Evolutionary conservation across 345 rosid species (phyloP), one percentile per base, ranked within the genome.

Genomic region (Camelina hispida): DNA sequence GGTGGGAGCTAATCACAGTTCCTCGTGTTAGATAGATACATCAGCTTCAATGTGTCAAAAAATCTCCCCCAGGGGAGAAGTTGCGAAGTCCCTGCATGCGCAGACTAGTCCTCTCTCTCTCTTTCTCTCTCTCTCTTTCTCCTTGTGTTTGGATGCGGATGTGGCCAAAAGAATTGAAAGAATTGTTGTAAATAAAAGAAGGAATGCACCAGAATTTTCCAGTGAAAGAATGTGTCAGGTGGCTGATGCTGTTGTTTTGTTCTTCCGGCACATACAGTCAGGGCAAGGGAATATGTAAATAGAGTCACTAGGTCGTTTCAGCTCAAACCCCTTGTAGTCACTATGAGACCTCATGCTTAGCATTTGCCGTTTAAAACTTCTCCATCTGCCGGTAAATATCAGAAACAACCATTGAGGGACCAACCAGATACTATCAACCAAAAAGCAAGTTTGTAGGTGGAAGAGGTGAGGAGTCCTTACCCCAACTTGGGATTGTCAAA

Each of bases 211-310:
- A 68, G 4, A 38, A 61, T 16, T 60, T 59, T 51, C 44, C 48
- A 14, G 50, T 34, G 9, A 42, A 76, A 69, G 42, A 32, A 76
- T 55, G 68, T 50, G 32, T 69, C 68, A 69, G 52, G 64, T 58
- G 44, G 64, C 70, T 66, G 77, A 81, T 18, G 94, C 43, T 57
- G 67, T 46, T 38, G 71, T 80, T 80, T 80, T 87, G 91, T 87
- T 92, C 66, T 69, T 52, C 46, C 80, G 97, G 81, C 98, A 90
- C 97, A 95, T 90, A 82, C 99, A 95, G 66, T 92, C 96, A 12
- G 99, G 99, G 81, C 98, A 95, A 7, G 99, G 99, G 72, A 85
- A 90, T 44, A 87, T 86, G 71, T 89, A 95, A 52, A 89, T 80
- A 0, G 98, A 95, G 68, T 90, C 97, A 57, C 76, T 89, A n/a